Base-by-base conservation (phyloP, 2,329 filamentous ascomycete genomes). In the Raffaelea ambrosiae region DNA sequence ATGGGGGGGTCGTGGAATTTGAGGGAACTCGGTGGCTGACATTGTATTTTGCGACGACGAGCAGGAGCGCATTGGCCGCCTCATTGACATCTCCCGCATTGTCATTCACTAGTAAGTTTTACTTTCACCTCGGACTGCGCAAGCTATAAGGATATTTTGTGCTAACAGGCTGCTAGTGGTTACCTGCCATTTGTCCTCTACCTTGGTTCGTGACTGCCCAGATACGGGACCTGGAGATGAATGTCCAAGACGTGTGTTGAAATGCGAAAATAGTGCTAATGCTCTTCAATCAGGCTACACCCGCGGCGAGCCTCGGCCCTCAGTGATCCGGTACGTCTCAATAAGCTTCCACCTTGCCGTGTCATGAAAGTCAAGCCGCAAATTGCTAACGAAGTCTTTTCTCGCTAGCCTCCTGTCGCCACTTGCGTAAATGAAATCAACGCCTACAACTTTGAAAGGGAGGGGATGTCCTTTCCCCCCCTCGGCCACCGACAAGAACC, bases 111-210 rank as follows among this genome's bases (percentile, higher is more conserved):
- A 97, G 88, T 94, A 80, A 57, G 85, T 64, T 23, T 35, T 44
- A n/a, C 47, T 23, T 19, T 10, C 19, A n/a, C n/a, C n/a, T n/a
- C n/a, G n/a, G 40, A 18, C 35, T 14, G 23, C 21, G 3, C 4
- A 8, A 9, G 21, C 48, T 4, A n/a, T 16, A 8, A 3, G 11
- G 8, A 20, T 14, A 5, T 33, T n/a, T 16, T 22, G 5, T 8
- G 41, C 51, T n/a, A 19, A 40, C n/a, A 3, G 22, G 7, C 5
- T 42, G 3, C 46, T 59, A 94, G 88, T 76, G 93, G 93, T 66
- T 98, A 97, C 70, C 81, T 98, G 50, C 93, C 93, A 59, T 70
- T 98, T 68, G 94, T 98, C 66, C 79, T 98, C 67, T 98, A 97
- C 69, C 84, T 98, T 60, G 93, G 88, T 93, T 83, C 43, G 51